Conservation (phyloP, 768 basidiomycete species). For the Macrolepiota albuminosa region DNA sequence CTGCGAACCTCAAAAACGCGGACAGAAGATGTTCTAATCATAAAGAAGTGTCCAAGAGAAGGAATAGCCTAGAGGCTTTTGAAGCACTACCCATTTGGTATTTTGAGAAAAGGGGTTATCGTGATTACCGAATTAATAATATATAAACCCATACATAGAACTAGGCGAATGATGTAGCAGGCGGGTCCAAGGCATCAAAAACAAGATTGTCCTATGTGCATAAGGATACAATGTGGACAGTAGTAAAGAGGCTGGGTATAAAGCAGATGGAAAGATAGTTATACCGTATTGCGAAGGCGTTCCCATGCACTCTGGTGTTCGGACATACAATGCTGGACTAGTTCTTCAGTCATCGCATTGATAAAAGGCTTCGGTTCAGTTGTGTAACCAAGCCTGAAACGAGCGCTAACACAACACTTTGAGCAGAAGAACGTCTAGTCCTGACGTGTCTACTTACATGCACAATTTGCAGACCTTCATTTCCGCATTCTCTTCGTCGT, state of each 20-base stretch:
- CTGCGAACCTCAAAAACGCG: background rate
- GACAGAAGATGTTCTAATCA: too few relatives aligned
- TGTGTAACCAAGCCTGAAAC: constrained; percentile 25
- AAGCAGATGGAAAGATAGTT: background rate
- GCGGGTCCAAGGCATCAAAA: background rate
- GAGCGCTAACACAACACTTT: constrained; percentile 24
- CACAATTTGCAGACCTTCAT: constrained; percentile 44
- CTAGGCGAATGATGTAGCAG: background rate
- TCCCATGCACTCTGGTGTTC: constrained; percentile 50
- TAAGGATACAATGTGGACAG: background rate
- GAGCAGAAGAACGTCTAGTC: background rate
- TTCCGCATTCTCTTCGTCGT: constrained; percentile 23
- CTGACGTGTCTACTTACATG: constrained; percentile 34
- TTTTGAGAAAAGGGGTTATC: too few relatives aligned
- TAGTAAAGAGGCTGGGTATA: background rate
- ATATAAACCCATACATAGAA: background rate
- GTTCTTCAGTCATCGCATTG: constrained; percentile 33
- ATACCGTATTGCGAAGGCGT: constrained; percentile 24
- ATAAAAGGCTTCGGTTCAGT: constrained; percentile 32
- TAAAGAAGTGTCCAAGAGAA: too few relatives aligned
- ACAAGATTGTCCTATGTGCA: background rate
- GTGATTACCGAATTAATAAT: background rate
- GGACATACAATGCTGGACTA: constrained; percentile 42
- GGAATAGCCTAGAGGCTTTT: too few relatives aligned
- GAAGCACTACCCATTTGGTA: too few relatives aligned